A percentile compares a stretch with the other conserved stretches of the same genome.
Conservation (phyloP, 768 basidiomycete species). For the Russula brevipes region DNA sequence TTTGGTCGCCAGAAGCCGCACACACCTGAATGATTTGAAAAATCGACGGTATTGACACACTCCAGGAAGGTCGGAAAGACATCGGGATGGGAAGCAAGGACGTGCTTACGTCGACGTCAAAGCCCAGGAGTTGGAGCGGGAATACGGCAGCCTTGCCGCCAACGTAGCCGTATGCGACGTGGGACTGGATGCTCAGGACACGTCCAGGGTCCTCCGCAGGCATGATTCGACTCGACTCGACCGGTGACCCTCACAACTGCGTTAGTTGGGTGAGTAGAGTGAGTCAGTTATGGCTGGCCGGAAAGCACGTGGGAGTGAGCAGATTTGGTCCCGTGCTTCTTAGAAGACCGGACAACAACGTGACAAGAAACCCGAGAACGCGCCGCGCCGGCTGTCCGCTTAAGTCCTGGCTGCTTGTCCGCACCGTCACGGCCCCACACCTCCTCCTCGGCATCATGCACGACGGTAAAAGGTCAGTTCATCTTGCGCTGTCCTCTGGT, state of each 20-base stretch:
- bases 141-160: slow-evolving; percentile 79
- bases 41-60: slow-evolving; percentile 91
- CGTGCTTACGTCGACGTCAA: slow-evolving; percentile 83
- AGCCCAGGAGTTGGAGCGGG: slow-evolving; percentile 81
- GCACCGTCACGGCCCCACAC: not conserved
- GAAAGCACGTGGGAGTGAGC: not conserved
- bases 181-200: slow-evolving; percentile 87
- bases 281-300: too few relatives aligned
- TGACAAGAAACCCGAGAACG: slow-evolving; percentile 13
- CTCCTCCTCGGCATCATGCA: slow-evolving; percentile 16
- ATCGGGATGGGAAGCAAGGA: not conserved
- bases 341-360: not conserved
- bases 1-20: not conserved
- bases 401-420: slow-evolving; percentile 1
- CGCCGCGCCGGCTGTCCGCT: not conserved
- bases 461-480: slow-evolving; percentile 51
- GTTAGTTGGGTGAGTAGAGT: not conserved
- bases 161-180: slow-evolving; percentile 91
- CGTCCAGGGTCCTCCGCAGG: slow-evolving; percentile 37
- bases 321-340: too few relatives aligned
- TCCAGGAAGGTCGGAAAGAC: slow-evolving; percentile 30
- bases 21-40: slow-evolving; percentile 88
- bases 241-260: not conserved
- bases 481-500: slow-evolving; percentile 28
- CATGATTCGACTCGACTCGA: not conserved